Evolutionary conservation across 306 rosid species (phyloP), one percentile per base, ranked within the genome.

Genomic region (Potentilla sterilis): DNA sequence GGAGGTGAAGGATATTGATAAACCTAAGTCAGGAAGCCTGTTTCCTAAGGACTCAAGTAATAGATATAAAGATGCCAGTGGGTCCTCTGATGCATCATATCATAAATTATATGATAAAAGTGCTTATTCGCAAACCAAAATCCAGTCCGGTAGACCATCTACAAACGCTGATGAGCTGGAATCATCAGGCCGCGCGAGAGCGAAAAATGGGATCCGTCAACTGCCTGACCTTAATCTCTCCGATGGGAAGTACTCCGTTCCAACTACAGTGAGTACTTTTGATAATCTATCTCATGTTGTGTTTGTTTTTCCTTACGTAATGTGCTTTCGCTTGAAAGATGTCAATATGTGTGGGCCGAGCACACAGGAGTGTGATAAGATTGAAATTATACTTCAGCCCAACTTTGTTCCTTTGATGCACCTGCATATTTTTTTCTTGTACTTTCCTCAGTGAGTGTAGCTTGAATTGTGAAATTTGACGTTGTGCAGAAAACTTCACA

Each of bases 61-160:
- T 75, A 90, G 88, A 83, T 41, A 64, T 76, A 92, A 85, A 83
- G 97, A 90, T 79, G 83, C 88, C 28, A 77, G 85, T 78, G 90
- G 89, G 73, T 76, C 80, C 4, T 68, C 81, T 67, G 97, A 88
- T 73, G 64, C 78, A 66, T 83, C 81, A 67, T 93, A 88, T 62
- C 88, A 71, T 72, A 92, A 90, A 72, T 70, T 80, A 75, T 79
- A 74, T 70, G 97, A 92, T n/a, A 96, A 85, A 92, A 78, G 87
- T 86, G 82, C 82, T 28, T 41, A 67, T 81, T 82, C 61, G 40
- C 88, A 83, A 84, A 77, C 92, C 68, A 95, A 89, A 85, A 74
- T 80, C 78, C 96, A 86, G 80, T 83, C 84, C 73, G 93, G 93
- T 75, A 90, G 83, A 80, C 76, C 86, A 43, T 72, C 83, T 7